Base-by-base conservation (phyloP, 2,329 filamentous ascomycete genomes). In the Stemphylium lycopersici region DNA sequence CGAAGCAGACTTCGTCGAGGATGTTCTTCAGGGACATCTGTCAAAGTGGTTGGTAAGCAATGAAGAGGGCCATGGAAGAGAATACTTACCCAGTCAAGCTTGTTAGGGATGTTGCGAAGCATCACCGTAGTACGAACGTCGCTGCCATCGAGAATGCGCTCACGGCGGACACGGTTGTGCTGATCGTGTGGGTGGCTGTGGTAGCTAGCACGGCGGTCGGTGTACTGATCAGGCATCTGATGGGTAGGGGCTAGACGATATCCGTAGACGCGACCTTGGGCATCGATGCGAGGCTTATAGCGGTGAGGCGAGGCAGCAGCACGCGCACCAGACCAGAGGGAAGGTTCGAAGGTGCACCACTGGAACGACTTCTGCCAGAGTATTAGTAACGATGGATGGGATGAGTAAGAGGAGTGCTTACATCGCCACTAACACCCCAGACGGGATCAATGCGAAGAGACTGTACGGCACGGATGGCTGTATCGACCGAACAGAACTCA, bases 31-130 rank as follows among this genome's bases (percentile, higher is more conserved):
- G 78, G 1, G 63, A 51, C 59, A 72, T 58, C 67, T 70, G 46
- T 8, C 52, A 29, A 11, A 48, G 48, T n/a, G 6, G 52, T 70
- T 40, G 69, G 64, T 36, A 29, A 48, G 18, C n/a, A 2, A 26
- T 34, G 56, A 24, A 45, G 8, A 38, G 11, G 32, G 16, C 6
- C 6, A 10, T 5, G 26, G 39, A 31, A 40, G 42, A 29, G 16
- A 26, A 6, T 48, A 66, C 75, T 59, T 73, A 80, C 78, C 69
- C 59, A 80, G 86, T 66, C 91, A 86, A 96, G 87, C 66, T 93
- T 91, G 77, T 96, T 96, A 1, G 93, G 93, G 40, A 97, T 93
- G 72, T 98, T 97, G 34, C 93, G 88, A 29, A 97, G 77, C 93
- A 98, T 97, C 61, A 98, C 90, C 0, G 79, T 81, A 2, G 79